phyloP scores from a whole-genome alignment of 805 yeast genomes.

The Zygosaccharomyces bailii region DNA sequence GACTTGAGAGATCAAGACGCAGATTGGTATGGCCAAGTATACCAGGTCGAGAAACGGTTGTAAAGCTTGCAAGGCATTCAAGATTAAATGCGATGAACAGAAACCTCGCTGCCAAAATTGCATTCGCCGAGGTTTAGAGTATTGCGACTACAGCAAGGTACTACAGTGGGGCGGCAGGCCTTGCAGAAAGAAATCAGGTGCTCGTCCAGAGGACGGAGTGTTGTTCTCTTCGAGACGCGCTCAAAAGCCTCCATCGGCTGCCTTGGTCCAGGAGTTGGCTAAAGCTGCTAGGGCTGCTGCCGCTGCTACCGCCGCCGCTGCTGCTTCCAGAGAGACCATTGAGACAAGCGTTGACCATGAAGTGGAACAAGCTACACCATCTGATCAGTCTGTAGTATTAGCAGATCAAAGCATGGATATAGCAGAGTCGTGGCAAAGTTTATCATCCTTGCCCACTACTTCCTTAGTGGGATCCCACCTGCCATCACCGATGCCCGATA shows the following conservation, averaged over 20 bases:
- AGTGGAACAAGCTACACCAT: background rate
- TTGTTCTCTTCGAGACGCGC: no score
- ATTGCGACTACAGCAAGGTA: slow-evolving; percentile 62
- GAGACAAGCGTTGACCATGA: background rate
- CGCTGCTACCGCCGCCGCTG: background rate
- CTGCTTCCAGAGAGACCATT: background rate
- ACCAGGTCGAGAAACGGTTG: slow-evolving; percentile 56
- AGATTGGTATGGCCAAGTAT: background rate
- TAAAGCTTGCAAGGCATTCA: slow-evolving; percentile 55
- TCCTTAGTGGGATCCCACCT: slow-evolving; percentile 36
- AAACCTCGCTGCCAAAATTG: slow-evolving; percentile 65
- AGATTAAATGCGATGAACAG: slow-evolving; percentile 66
- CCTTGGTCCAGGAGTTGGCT: background rate
- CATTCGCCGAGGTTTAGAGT: slow-evolving; percentile 37
- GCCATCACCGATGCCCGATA: slow-evolving; percentile 53
- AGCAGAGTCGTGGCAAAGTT: background rate
- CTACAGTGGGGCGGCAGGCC: slow-evolving; percentile 74
- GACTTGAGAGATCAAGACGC: background rate
- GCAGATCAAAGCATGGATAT: background rate
- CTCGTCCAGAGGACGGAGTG: no score
- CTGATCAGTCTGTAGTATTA: background rate
- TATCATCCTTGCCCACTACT: background rate
- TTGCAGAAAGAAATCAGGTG: slow-evolving; percentile 40
- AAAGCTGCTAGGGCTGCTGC: background rate
- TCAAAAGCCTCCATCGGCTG: background rate